Evolutionary conservation across 257 asterid genomes (phyloP), one percentile per base, ranked within the genome.

Genomic region (Echium plantagineum): DNA sequence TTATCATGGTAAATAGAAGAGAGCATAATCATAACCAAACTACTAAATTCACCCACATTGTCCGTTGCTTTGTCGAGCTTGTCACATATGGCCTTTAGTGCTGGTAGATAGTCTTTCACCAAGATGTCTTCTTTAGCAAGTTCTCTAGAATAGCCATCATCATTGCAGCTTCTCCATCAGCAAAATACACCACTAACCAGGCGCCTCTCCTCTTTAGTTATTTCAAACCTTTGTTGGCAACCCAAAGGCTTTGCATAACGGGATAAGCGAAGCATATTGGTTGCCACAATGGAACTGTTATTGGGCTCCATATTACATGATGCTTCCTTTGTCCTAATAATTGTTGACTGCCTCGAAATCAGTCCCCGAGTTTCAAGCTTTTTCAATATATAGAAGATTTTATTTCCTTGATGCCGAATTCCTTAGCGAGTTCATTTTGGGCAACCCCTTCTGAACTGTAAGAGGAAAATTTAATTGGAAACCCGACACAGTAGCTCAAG

Each of bases 191-290:
- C 54, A 54, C 71, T 74, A 52, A 19, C 64, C 67, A 70, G 60
- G 59, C 63, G 64, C 18, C 70, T 83, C 67, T 78, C 89, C 68
- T 85, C 86, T 81, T 78, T 76, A 42, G 72, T 72, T 61, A 91
- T 84, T 76, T 91, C 98, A 73, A 91, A 85, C 77, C 93, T 91
- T 76, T 85, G 86, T 65, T 85, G 94, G 65, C 73, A 61, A 63
- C 96, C 88, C 77, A 91, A 74, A 75, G 83, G 89, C 84, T 84
- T 82, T 48, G 84, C 94, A 61, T 80, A 87, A 70, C 96, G 98
- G 60, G 71, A 71, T 49, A 91, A 78, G 71, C 82, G 79, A 66
- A 91, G 78, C 95, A 88, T 88, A 73, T 91, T 91, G 69, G 96
- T 91, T 57, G 78, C 0, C 58, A 85, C 87, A 57, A 64, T 59